Percentiles rank a stretch among this genome's conserved stretches.
Conservation (phyloP, 2,329 filamentous ascomycete genomes). For the Neoascochyta sp. region DNA sequence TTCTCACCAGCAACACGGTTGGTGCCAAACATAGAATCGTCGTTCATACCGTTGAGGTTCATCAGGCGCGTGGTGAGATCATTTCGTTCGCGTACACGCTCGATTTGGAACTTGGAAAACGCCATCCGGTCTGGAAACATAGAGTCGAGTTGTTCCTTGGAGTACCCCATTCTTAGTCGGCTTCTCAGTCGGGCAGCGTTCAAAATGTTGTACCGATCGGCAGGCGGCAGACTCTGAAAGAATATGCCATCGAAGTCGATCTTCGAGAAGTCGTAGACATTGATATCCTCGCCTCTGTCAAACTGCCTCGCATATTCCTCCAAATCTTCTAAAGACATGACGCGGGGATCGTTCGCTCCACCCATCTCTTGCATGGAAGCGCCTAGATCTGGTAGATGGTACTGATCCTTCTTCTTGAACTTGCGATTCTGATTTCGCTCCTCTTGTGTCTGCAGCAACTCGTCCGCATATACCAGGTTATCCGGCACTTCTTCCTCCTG, state of each 20-base stretch:
- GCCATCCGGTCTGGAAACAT: conserved; percentile 99
- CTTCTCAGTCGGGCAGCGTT: conserved; percentile 89
- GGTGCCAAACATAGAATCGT: conserved; percentile 65
- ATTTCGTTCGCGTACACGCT: conserved; percentile 87
- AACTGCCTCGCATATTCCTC: conserved; percentile 94
- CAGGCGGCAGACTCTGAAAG: conserved; percentile 83
- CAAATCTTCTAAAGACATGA: conserved; percentile 93
- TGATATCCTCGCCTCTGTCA: conserved; percentile 83
- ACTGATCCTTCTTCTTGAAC: conserved; percentile 90
- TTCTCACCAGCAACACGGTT: conserved; percentile 77
- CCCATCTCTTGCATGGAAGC: conserved; percentile 79
- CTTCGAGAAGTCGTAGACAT: conserved; percentile 89
- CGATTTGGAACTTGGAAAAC: conserved; percentile 94
- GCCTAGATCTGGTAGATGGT: conserved; percentile 86
- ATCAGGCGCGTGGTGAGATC: conserved; percentile 92
- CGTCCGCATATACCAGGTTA: conserved; percentile 84
- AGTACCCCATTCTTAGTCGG: conserved; percentile 88
- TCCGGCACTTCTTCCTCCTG: conserved; percentile 66
- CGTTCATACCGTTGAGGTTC: conserved; percentile 87
- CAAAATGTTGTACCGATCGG: conserved; percentile 93
- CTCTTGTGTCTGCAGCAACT: conserved; percentile 72
- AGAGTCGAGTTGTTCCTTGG: conserved; percentile 88
- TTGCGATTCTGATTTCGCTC: conserved; percentile 71
- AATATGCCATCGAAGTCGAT: conserved; percentile 97
- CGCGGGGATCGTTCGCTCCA: conserved; percentile 83